These are phyloP conservation scores for Eutypella sp. DNA, from an alignment of 2,329 filamentous ascomycete species.

Conservation along the genomic window DNA sequence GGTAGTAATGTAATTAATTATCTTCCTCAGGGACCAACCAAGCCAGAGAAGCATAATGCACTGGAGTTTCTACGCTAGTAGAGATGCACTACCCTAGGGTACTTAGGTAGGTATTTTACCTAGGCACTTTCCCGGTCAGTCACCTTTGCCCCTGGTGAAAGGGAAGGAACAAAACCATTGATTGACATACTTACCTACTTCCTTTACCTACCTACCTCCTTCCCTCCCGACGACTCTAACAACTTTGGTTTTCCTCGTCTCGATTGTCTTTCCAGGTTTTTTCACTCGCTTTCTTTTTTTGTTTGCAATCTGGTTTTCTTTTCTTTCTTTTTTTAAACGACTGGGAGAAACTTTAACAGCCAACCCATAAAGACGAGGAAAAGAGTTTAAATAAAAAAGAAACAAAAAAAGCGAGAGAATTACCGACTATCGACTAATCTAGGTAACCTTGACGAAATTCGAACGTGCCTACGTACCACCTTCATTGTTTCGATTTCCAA, in stretches of 20 bases:
- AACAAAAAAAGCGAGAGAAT: too few relatives aligned
- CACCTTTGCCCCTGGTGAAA: not conserved
- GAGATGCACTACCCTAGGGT: too few relatives aligned
- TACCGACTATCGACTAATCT: too few relatives aligned
- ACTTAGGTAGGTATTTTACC: not conserved
- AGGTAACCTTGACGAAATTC: too few relatives aligned
- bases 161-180: not conserved
- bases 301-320: too few relatives aligned
- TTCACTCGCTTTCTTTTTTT: not conserved
- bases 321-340: not conserved
- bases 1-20: not conserved
- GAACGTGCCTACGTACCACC: too few relatives aligned
- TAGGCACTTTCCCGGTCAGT: not conserved
- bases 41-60: not conserved
- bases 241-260: not conserved
- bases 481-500: too few relatives aligned
- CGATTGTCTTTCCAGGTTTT: not conserved
- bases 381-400: too few relatives aligned
- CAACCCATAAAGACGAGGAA: too few relatives aligned
- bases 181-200: too few relatives aligned
- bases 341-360: not conserved
- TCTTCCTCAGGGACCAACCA: not conserved
- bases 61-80: not conserved
- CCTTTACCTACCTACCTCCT: too few relatives aligned
- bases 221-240: not conserved